Percentiles rank a stretch among this genome's conserved stretches.
These are phyloP conservation scores for Neurospora tetraspora DNA, from an alignment of 495 filamentous ascomycete genomes.

Conservation along the genomic window DNA sequence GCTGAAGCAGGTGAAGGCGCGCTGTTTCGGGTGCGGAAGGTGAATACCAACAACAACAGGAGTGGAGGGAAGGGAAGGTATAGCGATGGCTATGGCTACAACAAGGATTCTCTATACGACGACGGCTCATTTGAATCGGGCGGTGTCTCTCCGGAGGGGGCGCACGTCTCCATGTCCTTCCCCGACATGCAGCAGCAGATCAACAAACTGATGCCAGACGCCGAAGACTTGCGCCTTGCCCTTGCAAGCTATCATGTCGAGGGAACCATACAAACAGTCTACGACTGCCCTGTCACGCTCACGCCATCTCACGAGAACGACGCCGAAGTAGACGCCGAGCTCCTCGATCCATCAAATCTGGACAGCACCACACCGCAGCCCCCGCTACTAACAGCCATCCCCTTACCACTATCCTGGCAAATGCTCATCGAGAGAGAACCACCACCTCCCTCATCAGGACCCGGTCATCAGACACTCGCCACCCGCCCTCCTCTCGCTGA, in stretches of 20 bases:
- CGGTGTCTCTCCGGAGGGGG: background rate
- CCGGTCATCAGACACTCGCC: background rate
- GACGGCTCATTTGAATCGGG: background rate
- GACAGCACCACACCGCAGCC: background rate
- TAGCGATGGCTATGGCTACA: background rate
- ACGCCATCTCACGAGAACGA: background rate
- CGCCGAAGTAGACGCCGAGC: background rate
- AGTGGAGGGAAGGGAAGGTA: background rate
- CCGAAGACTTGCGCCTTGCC: background rate
- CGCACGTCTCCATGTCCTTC: background rate
- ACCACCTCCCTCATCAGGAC: background rate
- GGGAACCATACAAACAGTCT: constrained; percentile 5
- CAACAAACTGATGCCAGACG: background rate
- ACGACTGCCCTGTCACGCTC: constrained; percentile 14
- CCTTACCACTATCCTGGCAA: constrained; percentile 13
- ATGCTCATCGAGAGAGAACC: constrained; percentile 10
- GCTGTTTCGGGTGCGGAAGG: background rate
- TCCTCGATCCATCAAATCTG: background rate
- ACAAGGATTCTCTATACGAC: background rate
- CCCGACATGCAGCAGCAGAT: background rate
- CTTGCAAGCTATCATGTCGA: background rate
- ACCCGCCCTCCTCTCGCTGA: constrained; percentile 9
- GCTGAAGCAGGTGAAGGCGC: background rate
- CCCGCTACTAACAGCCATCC: background rate
- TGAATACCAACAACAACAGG: background rate